Base-by-base conservation (phyloP, 2,329 filamentous ascomycete genomes). In the Botryosphaeria dothidea region DNA sequence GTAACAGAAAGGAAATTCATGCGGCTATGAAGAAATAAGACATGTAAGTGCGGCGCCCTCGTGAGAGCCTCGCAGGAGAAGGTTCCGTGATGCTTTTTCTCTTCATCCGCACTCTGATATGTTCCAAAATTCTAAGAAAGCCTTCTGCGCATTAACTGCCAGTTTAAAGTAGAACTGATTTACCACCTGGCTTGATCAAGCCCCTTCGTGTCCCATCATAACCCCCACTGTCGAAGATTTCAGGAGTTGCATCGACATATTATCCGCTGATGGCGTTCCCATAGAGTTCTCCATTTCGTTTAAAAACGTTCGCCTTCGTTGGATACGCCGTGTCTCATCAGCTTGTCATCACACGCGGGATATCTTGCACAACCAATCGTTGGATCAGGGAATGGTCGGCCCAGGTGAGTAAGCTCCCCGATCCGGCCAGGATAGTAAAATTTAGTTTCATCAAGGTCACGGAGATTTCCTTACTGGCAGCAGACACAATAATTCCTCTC, bases 221-320 rank as follows among this genome's bases (percentile, higher is more conserved):
- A n/a, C n/a, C n/a, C n/a, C n/a, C n/a, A n/a, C n/a, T n/a, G n/a
- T n/a, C n/a, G n/a, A n/a, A n/a, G n/a, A n/a, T n/a, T n/a, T n/a
- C n/a, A n/a, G n/a, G n/a, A n/a, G n/a, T n/a, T n/a, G n/a, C n/a
- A n/a, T n/a, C n/a, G n/a, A n/a, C n/a, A n/a, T n/a, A n/a, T n/a
- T n/a, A n/a, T n/a, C n/a, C n/a, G n/a, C n/a, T n/a, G n/a, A n/a
- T n/a, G n/a, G n/a, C 2, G 13, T 62, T 57, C 80, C 79, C 52
- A 31, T 65, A 80, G 79, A 81, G 62, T 77, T 75, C 54, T 74
- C 79, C 49, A 82, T 82, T 67, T 76, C 75, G 43, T 65, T 77
- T 7, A 80, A 80, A 70, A 82, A 82, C 67, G n/a, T 74, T 75
- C 3, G 70, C 80, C n/a, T 81, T 79, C 0, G 80, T 80, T 17